Conservation (phyloP, 2,329 filamentous ascomycete species). For the Xylaria sp. region DNA sequence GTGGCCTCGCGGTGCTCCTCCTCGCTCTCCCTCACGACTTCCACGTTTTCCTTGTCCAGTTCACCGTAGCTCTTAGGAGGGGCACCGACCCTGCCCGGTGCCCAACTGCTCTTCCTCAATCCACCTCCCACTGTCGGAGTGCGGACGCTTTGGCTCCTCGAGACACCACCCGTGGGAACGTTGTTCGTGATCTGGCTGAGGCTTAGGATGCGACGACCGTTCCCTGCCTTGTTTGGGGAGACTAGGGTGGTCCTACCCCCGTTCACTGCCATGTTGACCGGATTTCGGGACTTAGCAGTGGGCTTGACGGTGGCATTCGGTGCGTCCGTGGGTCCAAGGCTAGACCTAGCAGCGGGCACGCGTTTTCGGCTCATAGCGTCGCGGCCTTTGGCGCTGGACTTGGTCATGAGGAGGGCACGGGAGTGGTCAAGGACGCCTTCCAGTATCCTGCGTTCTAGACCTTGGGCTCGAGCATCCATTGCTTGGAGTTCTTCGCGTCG, state of each 20-base stretch:
- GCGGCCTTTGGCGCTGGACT: slow-evolving; percentile 53
- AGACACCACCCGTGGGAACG: slow-evolving; percentile 64
- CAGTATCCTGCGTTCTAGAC: slow-evolving; percentile 86
- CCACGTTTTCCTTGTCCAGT: slow-evolving; percentile 65
- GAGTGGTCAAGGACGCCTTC: slow-evolving; percentile 97
- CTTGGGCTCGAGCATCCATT: slow-evolving; percentile 89
- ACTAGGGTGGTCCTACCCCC: slow-evolving; percentile 51
- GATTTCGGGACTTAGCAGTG: slow-evolving; percentile 36
- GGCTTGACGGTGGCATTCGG: slow-evolving; percentile 28
- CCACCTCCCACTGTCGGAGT: slow-evolving; percentile 53
- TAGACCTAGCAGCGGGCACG: slow-evolving; percentile 41
- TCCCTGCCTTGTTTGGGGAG: slow-evolving; percentile 50
- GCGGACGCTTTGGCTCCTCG: slow-evolving; percentile 78
- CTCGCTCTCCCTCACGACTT: slow-evolving; percentile 60
- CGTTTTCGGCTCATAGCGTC: slow-evolving; percentile 64
- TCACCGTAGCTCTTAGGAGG: slow-evolving; percentile 54
- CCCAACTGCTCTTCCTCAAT: slow-evolving; percentile 72
- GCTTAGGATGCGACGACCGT: slow-evolving; percentile 80
- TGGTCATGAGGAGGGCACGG: slow-evolving; percentile 80
- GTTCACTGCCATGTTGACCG: slow-evolving; percentile 57
- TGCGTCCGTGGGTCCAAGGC: slow-evolving; percentile 44
- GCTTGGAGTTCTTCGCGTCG: slow-evolving; percentile 87
- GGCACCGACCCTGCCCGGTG: slow-evolving; percentile 45
- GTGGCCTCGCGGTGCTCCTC: slow-evolving; percentile 53
- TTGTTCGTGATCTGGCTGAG: slow-evolving; percentile 89